phyloP scores from a whole-genome alignment of 176 grass and related monocot species.

The Zoysia pacifica region DNA sequence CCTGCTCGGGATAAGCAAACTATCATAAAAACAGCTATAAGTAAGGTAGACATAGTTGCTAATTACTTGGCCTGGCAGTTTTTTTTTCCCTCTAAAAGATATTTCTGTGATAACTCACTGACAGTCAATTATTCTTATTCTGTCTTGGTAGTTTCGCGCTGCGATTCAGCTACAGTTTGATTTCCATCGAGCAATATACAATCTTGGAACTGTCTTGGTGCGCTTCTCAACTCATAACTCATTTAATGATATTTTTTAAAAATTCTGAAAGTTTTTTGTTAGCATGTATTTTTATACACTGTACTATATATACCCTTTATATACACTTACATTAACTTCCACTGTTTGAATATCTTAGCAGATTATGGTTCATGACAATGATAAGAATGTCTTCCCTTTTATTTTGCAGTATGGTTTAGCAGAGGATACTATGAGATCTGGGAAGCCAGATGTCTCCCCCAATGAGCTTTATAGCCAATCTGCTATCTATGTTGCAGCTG shows the following conservation, averaged over 20 bases:
- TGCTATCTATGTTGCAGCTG: constrained; percentile 98
- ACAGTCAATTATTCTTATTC: not conserved
- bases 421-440: constrained; percentile 94
- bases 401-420: constrained; percentile 91
- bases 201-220: constrained; percentile 96
- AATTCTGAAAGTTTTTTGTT: constrained; percentile 20
- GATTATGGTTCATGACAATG: constrained; percentile 20
- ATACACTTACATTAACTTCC: not conserved
- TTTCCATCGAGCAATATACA: constrained; percentile 99
- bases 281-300: not conserved
- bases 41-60: constrained; percentile 64
- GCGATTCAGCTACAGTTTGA: constrained; percentile 98
- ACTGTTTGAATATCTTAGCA: constrained; percentile 16
- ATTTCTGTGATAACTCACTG: constrained; percentile 25
- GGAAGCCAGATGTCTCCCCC: constrained; percentile 65
- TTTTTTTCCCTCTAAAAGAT: constrained; percentile 17
- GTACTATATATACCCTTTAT: not conserved
- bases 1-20: constrained; percentile 89
- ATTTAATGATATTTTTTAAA: not conserved
- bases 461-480: constrained; percentile 95
- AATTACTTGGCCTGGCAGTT: constrained; percentile 9
- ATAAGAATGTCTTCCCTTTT: constrained; percentile 18
- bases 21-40: constrained; percentile 97
- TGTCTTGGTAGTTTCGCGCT: constrained; percentile 74
- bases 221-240: constrained; percentile 32